Percentiles rank a stretch among this genome's conserved stretches.
Evolutionary conservation across 192 early-diverging fungal species (phyloP).

Genomic region (Oehlia diaphana): DNA sequence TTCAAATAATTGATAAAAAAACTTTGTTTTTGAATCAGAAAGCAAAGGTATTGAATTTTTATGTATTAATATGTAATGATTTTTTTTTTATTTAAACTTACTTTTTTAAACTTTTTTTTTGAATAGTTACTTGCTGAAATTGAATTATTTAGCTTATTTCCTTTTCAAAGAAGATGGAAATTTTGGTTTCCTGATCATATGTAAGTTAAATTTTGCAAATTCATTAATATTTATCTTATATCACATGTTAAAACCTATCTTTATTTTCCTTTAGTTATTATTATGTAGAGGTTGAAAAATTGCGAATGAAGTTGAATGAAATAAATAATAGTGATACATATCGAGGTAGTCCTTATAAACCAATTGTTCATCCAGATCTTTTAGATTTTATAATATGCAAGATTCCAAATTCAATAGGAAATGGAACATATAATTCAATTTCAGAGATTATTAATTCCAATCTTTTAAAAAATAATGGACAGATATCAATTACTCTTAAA

Average conservation of each 20-base stretch:
- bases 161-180: slow-evolving; percentile 6
- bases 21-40: neutral
- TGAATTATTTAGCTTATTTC: slow-evolving; percentile 12
- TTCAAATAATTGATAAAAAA: neutral
- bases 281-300: neutral
- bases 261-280: neutral
- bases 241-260: no score
- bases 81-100: neutral
- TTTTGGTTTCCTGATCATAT: slow-evolving; percentile 12
- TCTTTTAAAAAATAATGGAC: no score
- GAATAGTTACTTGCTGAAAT: neutral
- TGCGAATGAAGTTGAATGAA: neutral
- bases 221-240: neutral
- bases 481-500: no score
- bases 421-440: no score
- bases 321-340: neutral
- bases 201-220: neutral
- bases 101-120: neutral
- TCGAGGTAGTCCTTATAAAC: neutral
- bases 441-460: no score
- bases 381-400: neutral
- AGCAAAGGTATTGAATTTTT: neutral
- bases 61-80: neutral
- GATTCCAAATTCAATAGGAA: no score
- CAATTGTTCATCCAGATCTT: neutral